Base-by-base conservation (phyloP, 2,329 filamentous ascomycete genomes). In the Grosmannia clavigera region DNA sequence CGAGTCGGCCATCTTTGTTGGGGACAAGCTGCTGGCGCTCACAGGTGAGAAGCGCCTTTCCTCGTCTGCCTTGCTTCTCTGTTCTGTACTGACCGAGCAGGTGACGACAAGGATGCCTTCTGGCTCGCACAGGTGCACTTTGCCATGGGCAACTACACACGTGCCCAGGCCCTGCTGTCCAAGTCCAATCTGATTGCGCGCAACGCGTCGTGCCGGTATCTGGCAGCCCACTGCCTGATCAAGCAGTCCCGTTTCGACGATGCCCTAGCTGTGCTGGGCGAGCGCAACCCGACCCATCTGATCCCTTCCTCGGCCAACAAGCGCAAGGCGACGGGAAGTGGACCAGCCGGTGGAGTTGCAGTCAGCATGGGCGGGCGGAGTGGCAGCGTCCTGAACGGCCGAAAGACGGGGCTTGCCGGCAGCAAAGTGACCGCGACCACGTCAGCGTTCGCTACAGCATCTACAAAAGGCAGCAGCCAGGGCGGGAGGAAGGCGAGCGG, bases 51-150 rank as follows among this genome's bases (percentile, higher is more conserved):
- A 40, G 5, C 35, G 27, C 4, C n/a, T 38, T 40, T 50, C 25
- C 25, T 33, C 48, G 19, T 43, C 57, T 14, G 12, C 38, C 14
- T 16, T 19, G 38, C 19, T 27, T 11, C 46, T 43, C 14, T 58
- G 33, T 19, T 50, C 22, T 16, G 9, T 62, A 48, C 56, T 58
- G 46, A 48, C 10, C 31, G 12, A 27, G 10, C 65, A 96, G 94
- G 92, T 69, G 88, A 92, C 71, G 91, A 96, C 68, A 86, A 90
- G 65, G 94, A 99, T 72, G 92, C 92, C 50, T 96, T 96, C 70
- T 96, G 91, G 87, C 86, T 99, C 52, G 94, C 94, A n/a, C 92
- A 97, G 74, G 90, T 96, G 46, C 92, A 99, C 74, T 99, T 97
- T 75, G 88, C 87, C 58, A 94, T 90, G 56, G 92, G 90, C 67